These are phyloP conservation scores for Aspergillus melleus DNA, from an alignment of 2,329 filamentous ascomycete genomes.

Conservation along the genomic window DNA sequence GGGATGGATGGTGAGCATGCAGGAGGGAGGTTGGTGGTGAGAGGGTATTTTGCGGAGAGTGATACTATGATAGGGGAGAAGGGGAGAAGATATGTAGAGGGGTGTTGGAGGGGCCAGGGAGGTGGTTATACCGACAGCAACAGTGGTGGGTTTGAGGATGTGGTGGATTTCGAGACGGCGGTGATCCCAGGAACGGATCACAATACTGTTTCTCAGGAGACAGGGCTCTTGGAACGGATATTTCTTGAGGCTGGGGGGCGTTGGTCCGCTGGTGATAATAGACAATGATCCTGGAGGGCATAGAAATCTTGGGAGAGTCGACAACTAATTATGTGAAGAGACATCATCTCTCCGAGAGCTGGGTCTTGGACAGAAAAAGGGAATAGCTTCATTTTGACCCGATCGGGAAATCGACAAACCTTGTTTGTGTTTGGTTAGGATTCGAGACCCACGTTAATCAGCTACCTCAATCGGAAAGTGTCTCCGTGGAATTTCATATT, in stretches of 20 bases:
- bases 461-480: neutral
- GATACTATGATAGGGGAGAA: neutral
- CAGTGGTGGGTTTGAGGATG: slow-evolving; percentile 24
- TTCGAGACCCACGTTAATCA: neutral
- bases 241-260: slow-evolving; percentile 1
- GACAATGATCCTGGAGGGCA: no score
- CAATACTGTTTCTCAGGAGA: slow-evolving; percentile 31
- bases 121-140: neutral
- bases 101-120: slow-evolving; percentile 35
- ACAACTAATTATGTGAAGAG: neutral
- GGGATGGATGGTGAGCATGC: slow-evolving; percentile 32
- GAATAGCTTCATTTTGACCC: neutral
- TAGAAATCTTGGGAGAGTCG: no score
- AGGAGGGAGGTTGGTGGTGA: neutral
- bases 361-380: no score
- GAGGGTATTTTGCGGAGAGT: neutral
- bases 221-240: slow-evolving; percentile 19
- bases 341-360: neutral
- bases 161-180: slow-evolving; percentile 35
- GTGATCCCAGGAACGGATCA: slow-evolving; percentile 40
- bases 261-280: no score
- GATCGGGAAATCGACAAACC: neutral
- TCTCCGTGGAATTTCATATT: neutral
- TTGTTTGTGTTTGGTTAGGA: neutral
- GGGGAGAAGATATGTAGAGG: slow-evolving; percentile 40